Evolutionary conservation across 2,329 filamentous ascomycete species (phyloP), one percentile per base, ranked within the genome.

Genomic region (Botrytis squamosa): DNA sequence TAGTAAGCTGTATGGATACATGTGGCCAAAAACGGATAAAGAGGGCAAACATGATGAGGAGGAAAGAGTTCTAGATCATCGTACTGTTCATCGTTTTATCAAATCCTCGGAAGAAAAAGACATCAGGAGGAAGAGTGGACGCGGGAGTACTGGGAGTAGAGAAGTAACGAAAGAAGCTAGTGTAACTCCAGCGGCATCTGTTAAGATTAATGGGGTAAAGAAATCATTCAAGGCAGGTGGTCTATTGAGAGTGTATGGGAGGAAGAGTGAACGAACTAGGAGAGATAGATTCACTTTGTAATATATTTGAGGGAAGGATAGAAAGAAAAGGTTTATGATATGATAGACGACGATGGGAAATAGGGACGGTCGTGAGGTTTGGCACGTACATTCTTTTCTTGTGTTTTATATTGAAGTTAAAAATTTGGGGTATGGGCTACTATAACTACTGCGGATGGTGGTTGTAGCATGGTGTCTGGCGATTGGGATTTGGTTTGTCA

Each of bases 21-120:
- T 92, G 73, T 99, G 96, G 96, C 96, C 96, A 9, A 98, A 99
- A 85, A 98, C 96, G 0, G 92, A 97, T 74, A 92, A 87, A 75
- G 90, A 92, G 40, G 93, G 93, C 0, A 89, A 89, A 25, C 82
- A 88, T 33, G 96, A 98, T 80, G 90, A 88, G 73, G 90, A 92
- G 77, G 88, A 91, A 80, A 84, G 90, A 16, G 76, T 82, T 0
- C 86, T 96, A 74, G 95, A 98, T 80, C 95, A 98, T 80, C 87
- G 95, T n/a, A 91, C 88, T 0, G 88, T 98, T 5, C 93, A 98
- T 82, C 91, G 95, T 0, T 98, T 97, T 79, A 84, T 98, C 9
- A 88, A 90, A 38, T 86, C 89, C 0, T 88, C 91, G 3, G 91
- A 94, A 72, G 93, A 95, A 81, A 76, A 75, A 38, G 70, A 57